These are phyloP conservation scores for Phytophthora tubulina DNA, from an alignment of 352 stramenopile genomes.

Conservation along the genomic window DNA sequence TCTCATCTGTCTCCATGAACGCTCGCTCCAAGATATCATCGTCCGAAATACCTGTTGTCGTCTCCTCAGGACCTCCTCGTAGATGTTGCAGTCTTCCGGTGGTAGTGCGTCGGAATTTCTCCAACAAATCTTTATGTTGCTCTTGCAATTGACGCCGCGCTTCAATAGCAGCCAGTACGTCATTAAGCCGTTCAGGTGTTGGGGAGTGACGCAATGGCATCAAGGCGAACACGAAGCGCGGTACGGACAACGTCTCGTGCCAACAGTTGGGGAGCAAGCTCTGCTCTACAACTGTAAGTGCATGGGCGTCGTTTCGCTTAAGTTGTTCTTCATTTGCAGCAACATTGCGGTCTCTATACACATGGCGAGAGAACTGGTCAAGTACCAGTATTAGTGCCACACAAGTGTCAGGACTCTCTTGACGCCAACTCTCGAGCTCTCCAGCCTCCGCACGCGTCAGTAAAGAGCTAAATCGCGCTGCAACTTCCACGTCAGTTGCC, in stretches of 20 bases:
- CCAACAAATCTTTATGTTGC: constrained; percentile 69
- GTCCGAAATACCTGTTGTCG: constrained; percentile 42
- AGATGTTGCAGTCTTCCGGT: constrained; percentile 75
- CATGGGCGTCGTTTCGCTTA: constrained; percentile 59
- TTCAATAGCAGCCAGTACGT: constrained; percentile 66
- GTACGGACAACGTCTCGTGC: constrained; percentile 62
- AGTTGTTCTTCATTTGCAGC: constrained; percentile 26
- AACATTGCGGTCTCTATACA: constrained; percentile 59
- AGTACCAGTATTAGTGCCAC: constrained; percentile 88
- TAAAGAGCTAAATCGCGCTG: constrained; percentile 47
- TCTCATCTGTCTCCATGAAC: constrained; percentile 73
- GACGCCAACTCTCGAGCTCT: constrained; percentile 64
- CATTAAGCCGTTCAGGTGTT: constrained; percentile 62
- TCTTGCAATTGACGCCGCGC: constrained; percentile 51
- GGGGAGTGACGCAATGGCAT: constrained; percentile 90
- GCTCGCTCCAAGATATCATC: constrained; percentile 79
- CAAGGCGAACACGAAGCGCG: constrained; percentile 80
- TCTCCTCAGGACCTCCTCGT: constrained; percentile 25
- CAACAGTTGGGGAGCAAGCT: constrained; percentile 54
- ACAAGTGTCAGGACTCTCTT: constrained; percentile 41
- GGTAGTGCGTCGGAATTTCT: constrained; percentile 88
- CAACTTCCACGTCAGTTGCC: constrained; percentile 53
- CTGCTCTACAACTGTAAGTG: constrained; percentile 54
- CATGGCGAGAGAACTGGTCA: constrained; percentile 89
- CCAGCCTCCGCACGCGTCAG: constrained; percentile 52